These are phyloP conservation scores for Laguncularia racemosa DNA, from an alignment of 345 rosid genomes.

Conservation along the genomic window DNA sequence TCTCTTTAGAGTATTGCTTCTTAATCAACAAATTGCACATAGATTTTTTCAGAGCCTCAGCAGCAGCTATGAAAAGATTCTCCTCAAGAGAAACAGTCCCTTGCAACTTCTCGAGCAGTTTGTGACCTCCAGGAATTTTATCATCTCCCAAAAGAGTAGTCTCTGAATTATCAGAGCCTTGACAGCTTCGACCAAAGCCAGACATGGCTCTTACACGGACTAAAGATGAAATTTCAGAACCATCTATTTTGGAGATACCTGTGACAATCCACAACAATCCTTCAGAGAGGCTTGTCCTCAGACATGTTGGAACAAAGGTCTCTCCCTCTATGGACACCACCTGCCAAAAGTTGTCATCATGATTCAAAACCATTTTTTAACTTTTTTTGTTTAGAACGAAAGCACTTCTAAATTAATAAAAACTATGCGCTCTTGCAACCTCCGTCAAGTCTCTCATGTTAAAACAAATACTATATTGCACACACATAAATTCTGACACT, in stretches of 20 bases:
- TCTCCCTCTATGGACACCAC: constrained; percentile 44
- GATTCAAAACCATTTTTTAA: not conserved
- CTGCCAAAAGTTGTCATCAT: constrained; percentile 27
- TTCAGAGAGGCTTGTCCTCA: constrained; percentile 32
- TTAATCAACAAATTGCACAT: constrained; percentile 71
- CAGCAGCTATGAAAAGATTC: constrained; percentile 52
- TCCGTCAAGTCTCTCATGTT: not conserved
- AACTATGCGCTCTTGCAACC: not conserved
- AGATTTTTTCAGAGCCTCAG: constrained; percentile 72
- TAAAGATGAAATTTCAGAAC: constrained; percentile 37
- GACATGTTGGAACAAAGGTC: constrained; percentile 67
- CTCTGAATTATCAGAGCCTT: constrained; percentile 18
- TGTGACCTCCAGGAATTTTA: constrained; percentile 55
- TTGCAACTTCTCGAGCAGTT: constrained; percentile 57
- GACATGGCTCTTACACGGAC: constrained; percentile 44
- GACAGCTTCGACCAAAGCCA: constrained; percentile 19
- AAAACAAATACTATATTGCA: too few relatives aligned
- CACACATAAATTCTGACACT: not conserved
- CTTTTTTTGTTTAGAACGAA: too few relatives aligned
- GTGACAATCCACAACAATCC: constrained; percentile 66
- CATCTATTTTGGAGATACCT: constrained; percentile 58
- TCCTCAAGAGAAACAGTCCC: constrained; percentile 51
- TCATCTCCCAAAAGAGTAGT: constrained; percentile 28
- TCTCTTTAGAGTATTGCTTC: constrained; percentile 75
- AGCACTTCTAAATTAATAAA: not conserved